Evolutionary conservation across 2,329 filamentous ascomycete genomes (phyloP), one percentile per base, ranked within the genome.

Genomic region (Ophiocordyceps sinensis): DNA sequence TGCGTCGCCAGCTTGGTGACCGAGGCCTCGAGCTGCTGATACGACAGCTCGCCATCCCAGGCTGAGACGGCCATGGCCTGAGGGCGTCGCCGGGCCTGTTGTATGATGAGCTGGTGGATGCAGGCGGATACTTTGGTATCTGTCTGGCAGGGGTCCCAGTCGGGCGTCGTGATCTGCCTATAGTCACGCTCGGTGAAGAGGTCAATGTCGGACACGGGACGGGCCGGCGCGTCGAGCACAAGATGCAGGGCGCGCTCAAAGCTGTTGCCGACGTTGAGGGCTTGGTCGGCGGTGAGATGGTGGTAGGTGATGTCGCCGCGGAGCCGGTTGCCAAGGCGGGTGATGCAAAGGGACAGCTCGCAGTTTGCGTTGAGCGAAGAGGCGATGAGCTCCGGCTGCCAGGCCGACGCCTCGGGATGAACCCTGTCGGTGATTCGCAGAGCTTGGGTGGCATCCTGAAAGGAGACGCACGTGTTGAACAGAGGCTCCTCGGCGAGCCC

Each of bases 81-180:
- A 2, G 59, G 68, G 3, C 55, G 63, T 28, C 50, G 49, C 15
- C 55, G 49, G 0, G 60, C 64, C 39, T 67, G 62, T 13, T 57
- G 57, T 4, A 62, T 53, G 17, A 74, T 60, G 5, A 71, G 51
- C 9, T 67, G 60, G 47, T 71, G 67, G 0, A 73, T 51, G 47
- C 68, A 50, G 12, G 52, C 62, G 39, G 59, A 64, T 37, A 57
- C 58, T 50, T 61, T 57, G 5, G 65, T 59, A 2, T 64, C 59
- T 2, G 52, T 53, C 30, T 59, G 50, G 2, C 62, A 61, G 1
- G 56, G 53, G 28, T 65, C 63, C 46, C 65, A 65, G 39, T 71
- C 73, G 58, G 73, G 75, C 5, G 66, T 63, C 8, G 70, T 51
- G 35, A 77, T 66, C 42, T 75, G 71, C 5, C 67, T 61, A 45